A percentile compares a stretch with the other conserved stretches of the same genome.
These are phyloP conservation scores for Coemansia sp. DNA, from an alignment of 371 early-diverging fungal genomes.

Conservation along the genomic window DNA sequence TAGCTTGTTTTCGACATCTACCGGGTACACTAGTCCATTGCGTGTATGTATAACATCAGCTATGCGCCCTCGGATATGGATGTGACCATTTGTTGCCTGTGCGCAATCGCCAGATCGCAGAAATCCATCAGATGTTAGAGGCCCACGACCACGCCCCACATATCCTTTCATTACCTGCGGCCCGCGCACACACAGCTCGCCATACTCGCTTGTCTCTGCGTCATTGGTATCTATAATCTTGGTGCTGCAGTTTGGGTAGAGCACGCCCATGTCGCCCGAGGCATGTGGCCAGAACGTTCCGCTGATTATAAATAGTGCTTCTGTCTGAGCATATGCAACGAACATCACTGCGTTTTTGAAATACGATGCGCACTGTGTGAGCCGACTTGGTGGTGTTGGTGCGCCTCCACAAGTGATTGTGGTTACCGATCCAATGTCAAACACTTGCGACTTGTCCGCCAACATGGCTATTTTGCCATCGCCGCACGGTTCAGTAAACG, in stretches of 20 bases:
- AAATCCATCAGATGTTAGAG: slow-evolving; percentile 22
- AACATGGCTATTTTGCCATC: background rate
- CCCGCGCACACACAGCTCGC: slow-evolving; percentile 36
- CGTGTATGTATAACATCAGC: slow-evolving; percentile 27
- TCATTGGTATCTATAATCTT: slow-evolving; percentile 30
- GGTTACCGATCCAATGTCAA: slow-evolving; percentile 21
- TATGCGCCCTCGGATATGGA: slow-evolving; percentile 27
- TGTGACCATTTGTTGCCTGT: slow-evolving; percentile 13
- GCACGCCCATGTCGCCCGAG: slow-evolving; percentile 9
- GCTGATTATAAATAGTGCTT: slow-evolving; percentile 5
- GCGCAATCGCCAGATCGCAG: slow-evolving; percentile 40
- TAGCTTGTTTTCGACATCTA: slow-evolving; percentile 25
- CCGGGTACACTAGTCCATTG: slow-evolving; percentile 12
- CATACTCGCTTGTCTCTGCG: slow-evolving; percentile 24
- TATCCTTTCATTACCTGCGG: slow-evolving; percentile 42
- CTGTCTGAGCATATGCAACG: background rate
- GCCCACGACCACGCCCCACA: background rate
- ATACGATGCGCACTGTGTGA: slow-evolving; percentile 11
- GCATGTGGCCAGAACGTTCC: background rate
- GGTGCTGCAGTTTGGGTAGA: slow-evolving; percentile 17
- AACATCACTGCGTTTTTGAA: slow-evolving; percentile 13
- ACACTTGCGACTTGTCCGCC: background rate
- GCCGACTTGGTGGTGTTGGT: slow-evolving; percentile 13
- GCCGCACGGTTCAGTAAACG: slow-evolving; percentile 1
- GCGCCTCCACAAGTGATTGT: slow-evolving; percentile 41